phyloP scores from a whole-genome alignment of 495 filamentous ascomycete species.

The Penicillium ochrochloron region DNA sequence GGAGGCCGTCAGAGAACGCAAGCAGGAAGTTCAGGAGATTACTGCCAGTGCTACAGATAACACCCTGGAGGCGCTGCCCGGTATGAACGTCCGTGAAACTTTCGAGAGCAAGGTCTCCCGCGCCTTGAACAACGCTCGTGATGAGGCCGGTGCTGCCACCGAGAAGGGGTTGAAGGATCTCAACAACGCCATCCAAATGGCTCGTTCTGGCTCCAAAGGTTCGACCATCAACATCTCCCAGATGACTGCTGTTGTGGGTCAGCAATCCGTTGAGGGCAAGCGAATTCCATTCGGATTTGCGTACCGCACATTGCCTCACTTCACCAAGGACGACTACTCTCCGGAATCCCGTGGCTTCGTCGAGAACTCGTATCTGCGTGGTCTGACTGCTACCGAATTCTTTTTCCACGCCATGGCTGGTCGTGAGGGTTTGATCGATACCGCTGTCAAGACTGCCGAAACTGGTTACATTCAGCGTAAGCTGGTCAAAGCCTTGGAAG shows the following conservation, averaged over 20 bases:
- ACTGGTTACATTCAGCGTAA: constrained; percentile 99
- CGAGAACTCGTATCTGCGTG: constrained; percentile 97
- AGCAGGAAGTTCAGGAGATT: constrained; percentile 74
- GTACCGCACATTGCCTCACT: constrained; percentile 95
- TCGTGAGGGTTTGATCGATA: constrained; percentile 99
- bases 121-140: constrained; percentile 92
- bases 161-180: constrained; percentile 89
- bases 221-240: constrained; percentile 99
- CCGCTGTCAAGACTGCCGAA: constrained; percentile 98
- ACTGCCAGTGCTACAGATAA: constrained; percentile 81
- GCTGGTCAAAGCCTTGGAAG: constrained; percentile 96
- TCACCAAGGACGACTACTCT: constrained; percentile 98
- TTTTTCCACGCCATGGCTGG: constrained; percentile 99
- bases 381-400: constrained; percentile 93
- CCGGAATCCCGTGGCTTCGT: constrained; percentile 97
- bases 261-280: constrained; percentile 97
- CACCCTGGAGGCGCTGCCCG: constrained; percentile 82
- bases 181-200: constrained; percentile 97
- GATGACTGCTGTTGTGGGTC: constrained; percentile 96
- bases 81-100: constrained; percentile 97
- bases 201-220: constrained; percentile 93
- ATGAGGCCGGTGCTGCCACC: constrained; percentile 89
- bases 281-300: constrained; percentile 99
- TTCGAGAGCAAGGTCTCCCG: constrained; percentile 96
- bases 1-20: constrained; percentile 74